Evolutionary conservation across 2,329 filamentous ascomycete species (phyloP), one percentile per base, ranked within the genome.

Genomic region (Trichoderma koningiopsis): DNA sequence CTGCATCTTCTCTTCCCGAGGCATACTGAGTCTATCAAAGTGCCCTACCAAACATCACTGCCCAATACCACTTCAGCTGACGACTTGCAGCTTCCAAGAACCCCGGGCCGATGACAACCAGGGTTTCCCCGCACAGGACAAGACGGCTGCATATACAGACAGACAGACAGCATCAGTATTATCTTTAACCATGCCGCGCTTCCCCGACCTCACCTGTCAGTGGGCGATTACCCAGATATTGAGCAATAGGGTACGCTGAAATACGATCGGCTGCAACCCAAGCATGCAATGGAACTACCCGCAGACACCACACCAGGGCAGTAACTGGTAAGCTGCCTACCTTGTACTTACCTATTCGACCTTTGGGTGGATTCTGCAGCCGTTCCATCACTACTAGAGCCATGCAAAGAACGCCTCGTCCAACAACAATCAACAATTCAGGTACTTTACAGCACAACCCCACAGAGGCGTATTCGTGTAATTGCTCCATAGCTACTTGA

Each of bases 61-160:
- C 19, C 6, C 43, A 47, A 22, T 22, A n/a, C 22, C n/a, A n/a
- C n/a, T 22, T 8, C 43, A 13, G 47, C 19, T 49, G 19, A 49
- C 47, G 13, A 49, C n/a, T 55, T 37, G 10, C 5, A 37, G 31
- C 14, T 53, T 33, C 49, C 43, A 60, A 60, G 58, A 47, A 29
- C 29, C 63, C 63, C 63, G 29, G 63, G 13, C 63, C 27, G 35
- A 53, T 27, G 63, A 47, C 29, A 40, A 33, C 52, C 63, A 66
- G 55, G 63, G 63, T 29, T 66, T 66, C 63, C 63, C 63, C 63
- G 55, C 63, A 66, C 27, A 35, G 16, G n/a, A 43, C 37, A 40
- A 40, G 37, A 40, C 37, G 5, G 37, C 11, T 35, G 53, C 53
- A 49, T 11, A 35, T 49, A 49, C 14, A 24, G 37, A 40, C 16